Base-by-base conservation (phyloP, 805 yeast genomes). In the Schwanniomyces yamadae region DNA sequence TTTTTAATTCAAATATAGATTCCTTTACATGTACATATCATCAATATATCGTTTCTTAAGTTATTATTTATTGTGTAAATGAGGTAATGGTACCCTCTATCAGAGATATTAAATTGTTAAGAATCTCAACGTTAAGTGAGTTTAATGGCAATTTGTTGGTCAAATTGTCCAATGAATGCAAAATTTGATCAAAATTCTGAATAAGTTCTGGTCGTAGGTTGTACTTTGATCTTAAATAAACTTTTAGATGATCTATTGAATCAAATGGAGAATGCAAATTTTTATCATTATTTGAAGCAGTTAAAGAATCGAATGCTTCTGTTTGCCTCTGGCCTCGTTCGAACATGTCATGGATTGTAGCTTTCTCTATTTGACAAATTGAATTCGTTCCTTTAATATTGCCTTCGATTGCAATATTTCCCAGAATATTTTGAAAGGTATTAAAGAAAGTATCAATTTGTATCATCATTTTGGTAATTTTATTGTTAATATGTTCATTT, bases 101-200 rank as follows among this genome's bases (percentile, higher is more conserved):
- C 40, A 51, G 47, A 8, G 48, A 17, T 3, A 51, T 33, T 33
- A 54, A 41, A 14, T 48, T 52, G 30, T 40, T 45, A 39, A 47
- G 34, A 26, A 41, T 41, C 15, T 41, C 42, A 11, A 34, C 19
- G 31, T 46, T 45, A 23, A 33, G 36, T 4, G 38, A 33, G 14
- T 29, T 45, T 12, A 28, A 15, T 1, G 59, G 57, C 4, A 44
- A 28, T 8, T 29, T 34, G 5, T 33, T 28, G 12, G 39, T 39
- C 15, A 54, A 33, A 13, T 45, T 49, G 13, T 36, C 25, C 2
- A 48, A 40, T 2, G 43, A 20, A 2, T 34, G 37, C 28, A 54
- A 23, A 13, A 54, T 37, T 10, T 49, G 49, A 7, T 39, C 33
- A 18, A 54, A 44, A 11, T 33, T 41, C 31, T 5, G 31, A n/a